Evolutionary conservation across 78 protist species (phyloP).

Genomic region (Emiliania huxleyi): DNA sequence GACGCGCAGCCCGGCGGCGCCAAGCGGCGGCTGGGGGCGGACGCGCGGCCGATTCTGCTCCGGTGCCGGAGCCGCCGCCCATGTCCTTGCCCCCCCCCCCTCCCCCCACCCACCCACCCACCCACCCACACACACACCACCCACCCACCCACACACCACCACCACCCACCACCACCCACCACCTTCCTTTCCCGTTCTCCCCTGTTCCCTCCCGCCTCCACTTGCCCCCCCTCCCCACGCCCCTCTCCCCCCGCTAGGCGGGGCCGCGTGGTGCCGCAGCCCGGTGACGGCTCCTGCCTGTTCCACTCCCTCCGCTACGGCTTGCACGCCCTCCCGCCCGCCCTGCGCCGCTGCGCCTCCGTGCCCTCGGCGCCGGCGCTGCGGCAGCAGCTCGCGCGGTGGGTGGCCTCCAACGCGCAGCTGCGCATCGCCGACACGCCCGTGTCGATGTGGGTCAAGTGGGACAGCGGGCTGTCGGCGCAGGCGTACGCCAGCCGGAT

Average conservation of each 20-base stretch:
- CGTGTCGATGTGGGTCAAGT: neutral
- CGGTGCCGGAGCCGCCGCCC: too few species aligned
- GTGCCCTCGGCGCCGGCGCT: neutral
- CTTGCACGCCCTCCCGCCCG: neutral
- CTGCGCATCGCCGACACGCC: constrained; percentile 33
- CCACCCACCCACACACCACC: too few species aligned
- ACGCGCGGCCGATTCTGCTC: neutral
- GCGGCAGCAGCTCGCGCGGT: neutral
- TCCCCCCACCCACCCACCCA: too few species aligned
- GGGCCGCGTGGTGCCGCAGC: constrained; percentile 13
- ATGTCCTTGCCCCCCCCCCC: too few species aligned
- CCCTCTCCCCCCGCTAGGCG: neutral
- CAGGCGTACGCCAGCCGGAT: neutral
- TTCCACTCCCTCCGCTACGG: constrained; percentile 28
- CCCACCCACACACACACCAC: too few species aligned
- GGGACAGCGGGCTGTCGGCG: constrained; percentile 13
- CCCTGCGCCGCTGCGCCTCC: neutral
- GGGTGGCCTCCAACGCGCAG: neutral
- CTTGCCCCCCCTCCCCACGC: neutral
- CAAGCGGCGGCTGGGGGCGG: neutral
- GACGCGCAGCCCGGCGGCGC: constrained; percentile 18
- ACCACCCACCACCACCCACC: too few species aligned
- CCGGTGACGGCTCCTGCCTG: constrained; percentile 38
- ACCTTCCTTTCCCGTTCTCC: too few species aligned
- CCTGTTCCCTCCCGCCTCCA: too few species aligned